Percentiles rank a stretch among this genome's conserved stretches.
Evolutionary conservation across 179 eudicot genomes (phyloP).

Genomic region (Silene noctiflora): DNA sequence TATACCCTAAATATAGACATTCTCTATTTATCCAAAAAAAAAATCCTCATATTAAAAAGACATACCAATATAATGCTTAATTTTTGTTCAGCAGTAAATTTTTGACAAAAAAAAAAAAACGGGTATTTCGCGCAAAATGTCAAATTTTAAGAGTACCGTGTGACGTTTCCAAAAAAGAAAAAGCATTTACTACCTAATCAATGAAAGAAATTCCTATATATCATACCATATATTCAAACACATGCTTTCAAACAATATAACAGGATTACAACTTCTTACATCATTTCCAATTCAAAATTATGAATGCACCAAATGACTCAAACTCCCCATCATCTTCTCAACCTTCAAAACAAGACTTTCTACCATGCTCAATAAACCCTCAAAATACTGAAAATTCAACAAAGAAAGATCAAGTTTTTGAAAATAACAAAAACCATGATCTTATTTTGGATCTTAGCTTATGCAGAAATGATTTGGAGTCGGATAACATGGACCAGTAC

Average conservation of each 20-base stretch:
- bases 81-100: too few relatives aligned
- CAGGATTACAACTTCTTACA: not conserved
- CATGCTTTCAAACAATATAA: slow-evolving; percentile 14
- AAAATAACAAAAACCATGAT: slow-evolving; percentile 11
- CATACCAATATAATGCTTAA: too few relatives aligned
- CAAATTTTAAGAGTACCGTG: not conserved
- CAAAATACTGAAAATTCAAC: not conserved
- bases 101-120: too few relatives aligned
- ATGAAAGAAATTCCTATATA: slow-evolving; percentile 7
- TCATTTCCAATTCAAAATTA: slow-evolving; percentile 8
- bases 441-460: slow-evolving; percentile 30
- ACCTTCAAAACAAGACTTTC: slow-evolving; percentile 20
- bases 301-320: slow-evolving; percentile 2
- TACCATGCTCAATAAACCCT: not conserved
- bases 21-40: too few relatives aligned
- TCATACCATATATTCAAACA: slow-evolving; percentile 4
- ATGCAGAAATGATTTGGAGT: slow-evolving; percentile 22
- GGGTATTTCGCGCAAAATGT: not conserved
- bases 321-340: slow-evolving; percentile 19
- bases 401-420: not conserved
- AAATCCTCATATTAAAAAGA: too few relatives aligned
- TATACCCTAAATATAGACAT: too few relatives aligned
- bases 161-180: too few relatives aligned
- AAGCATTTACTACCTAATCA: slow-evolving; percentile 19
- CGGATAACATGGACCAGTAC: not conserved